Conservation (phyloP, 495 filamentous ascomycete genomes). For the Penicillium cinerascens region DNA sequence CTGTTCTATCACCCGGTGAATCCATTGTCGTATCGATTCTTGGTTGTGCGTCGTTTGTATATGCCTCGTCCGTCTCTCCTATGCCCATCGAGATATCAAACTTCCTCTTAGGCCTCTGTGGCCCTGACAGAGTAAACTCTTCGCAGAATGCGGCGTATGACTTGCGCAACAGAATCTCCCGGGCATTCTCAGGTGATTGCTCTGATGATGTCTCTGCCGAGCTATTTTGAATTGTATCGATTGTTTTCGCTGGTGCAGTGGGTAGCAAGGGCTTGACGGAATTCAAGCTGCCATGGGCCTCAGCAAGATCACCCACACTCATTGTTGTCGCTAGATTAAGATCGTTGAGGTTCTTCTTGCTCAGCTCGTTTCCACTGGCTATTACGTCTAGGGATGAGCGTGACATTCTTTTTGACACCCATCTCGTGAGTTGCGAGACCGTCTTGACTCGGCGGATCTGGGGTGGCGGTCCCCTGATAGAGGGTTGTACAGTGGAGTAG, state of each 20-base stretch:
- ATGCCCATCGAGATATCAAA: conserved; percentile 16
- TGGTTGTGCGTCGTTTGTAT: background rate
- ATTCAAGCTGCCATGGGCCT: background rate
- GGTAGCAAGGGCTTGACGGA: background rate
- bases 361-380: conserved; percentile 4
- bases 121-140: conserved; percentile 20
- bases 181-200: conserved; percentile 1
- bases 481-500: conserved; percentile 9
- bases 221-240: conserved; percentile 1
- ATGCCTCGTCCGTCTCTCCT: background rate
- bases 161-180: conserved; percentile 10
- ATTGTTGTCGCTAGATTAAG: background rate
- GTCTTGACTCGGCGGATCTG: conserved; percentile 15
- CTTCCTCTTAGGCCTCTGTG: background rate
- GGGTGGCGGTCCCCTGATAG: background rate
- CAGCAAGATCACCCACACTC: background rate
- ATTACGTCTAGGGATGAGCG: conserved; percentile 2
- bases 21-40: background rate
- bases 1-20: no score
- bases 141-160: conserved; percentile 25
- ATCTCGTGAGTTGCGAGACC: conserved; percentile 15
- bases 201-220: background rate
- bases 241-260: background rate
- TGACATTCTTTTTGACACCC: conserved; percentile 22
- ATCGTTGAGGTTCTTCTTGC: conserved; percentile 15